Percentiles rank a stretch among this genome's conserved stretches.
phyloP scores from a whole-genome alignment of 345 rosid species.

The Hypericum androsaemum region DNA sequence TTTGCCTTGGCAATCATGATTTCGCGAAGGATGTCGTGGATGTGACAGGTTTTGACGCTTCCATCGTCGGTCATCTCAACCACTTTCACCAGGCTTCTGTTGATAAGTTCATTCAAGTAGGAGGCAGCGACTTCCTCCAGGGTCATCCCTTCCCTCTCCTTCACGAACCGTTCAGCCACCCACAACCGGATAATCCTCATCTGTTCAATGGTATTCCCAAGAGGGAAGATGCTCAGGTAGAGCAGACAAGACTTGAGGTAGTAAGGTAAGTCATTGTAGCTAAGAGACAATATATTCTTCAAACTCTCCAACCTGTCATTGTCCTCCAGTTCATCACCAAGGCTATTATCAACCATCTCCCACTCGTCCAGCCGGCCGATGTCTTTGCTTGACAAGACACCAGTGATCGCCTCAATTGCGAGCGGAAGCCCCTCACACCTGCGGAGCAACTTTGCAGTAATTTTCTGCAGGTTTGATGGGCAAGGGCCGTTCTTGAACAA shows the following conservation, averaged over 20 bases:
- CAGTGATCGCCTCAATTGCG: neutral
- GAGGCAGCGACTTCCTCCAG: constrained; percentile 34
- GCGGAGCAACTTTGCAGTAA: neutral
- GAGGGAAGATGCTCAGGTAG: neutral
- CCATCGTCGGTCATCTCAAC: constrained; percentile 21
- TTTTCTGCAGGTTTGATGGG: neutral
- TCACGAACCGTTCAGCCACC: constrained; percentile 11
- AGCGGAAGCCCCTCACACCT: neutral
- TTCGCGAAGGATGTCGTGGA: constrained; percentile 31
- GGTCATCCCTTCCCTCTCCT: constrained; percentile 27
- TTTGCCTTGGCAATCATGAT: constrained; percentile 27
- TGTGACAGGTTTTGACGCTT: constrained; percentile 21
- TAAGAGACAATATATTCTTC: neutral
- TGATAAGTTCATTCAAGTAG: constrained; percentile 32
- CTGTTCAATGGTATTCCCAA: neutral
- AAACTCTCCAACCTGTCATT: neutral
- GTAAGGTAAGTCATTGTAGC: neutral
- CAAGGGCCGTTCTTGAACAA: neutral
- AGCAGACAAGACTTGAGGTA: constrained; percentile 1
- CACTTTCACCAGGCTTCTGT: constrained; percentile 32
- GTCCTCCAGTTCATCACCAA: constrained; percentile 1
- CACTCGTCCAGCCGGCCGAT: neutral
- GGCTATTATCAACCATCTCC: neutral
- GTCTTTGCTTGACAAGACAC: neutral
- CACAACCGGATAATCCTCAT: constrained; percentile 1